phyloP scores from a whole-genome alignment of 2,329 filamentous ascomycete genomes.

The Fusarium clavum region DNA sequence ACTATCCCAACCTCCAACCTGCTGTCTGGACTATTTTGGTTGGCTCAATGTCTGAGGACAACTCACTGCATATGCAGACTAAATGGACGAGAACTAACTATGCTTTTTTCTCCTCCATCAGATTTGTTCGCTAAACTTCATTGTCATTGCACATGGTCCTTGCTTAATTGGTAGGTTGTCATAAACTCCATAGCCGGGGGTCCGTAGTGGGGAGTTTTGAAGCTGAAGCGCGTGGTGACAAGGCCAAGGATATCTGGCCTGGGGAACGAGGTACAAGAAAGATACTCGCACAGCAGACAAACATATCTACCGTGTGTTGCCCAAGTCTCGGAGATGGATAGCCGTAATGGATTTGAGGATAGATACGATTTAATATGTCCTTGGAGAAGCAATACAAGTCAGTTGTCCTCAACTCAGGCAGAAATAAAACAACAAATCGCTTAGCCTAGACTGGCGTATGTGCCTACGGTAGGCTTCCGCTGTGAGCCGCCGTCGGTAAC shows the following conservation, averaged over 20 bases:
- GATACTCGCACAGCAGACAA: slow-evolving; percentile 26
- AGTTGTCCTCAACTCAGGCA: slow-evolving; percentile 4
- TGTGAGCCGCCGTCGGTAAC: slow-evolving; percentile 11
- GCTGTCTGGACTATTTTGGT: background rate
- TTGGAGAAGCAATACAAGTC: slow-evolving; percentile 27
- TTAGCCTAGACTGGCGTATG: slow-evolving; percentile 11
- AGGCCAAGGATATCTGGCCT: slow-evolving; percentile 12
- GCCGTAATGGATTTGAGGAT: background rate
- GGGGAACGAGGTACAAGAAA: slow-evolving; percentile 29
- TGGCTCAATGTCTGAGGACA: slow-evolving; percentile 21
- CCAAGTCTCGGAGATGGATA: slow-evolving; percentile 21
- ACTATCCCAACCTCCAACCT: slow-evolving; percentile 19
- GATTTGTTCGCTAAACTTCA: slow-evolving; percentile 17
- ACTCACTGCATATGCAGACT: slow-evolving; percentile 27
- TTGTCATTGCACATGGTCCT: slow-evolving; percentile 37
- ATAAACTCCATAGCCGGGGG: slow-evolving; percentile 20
- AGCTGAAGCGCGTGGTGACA: slow-evolving; percentile 25
- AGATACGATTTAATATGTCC: slow-evolving; percentile 18
- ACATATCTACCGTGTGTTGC: background rate
- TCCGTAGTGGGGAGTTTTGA: slow-evolving; percentile 23
- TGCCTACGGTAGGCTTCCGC: slow-evolving; percentile 29
- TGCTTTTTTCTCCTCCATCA: slow-evolving; percentile 12
- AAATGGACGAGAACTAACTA: slow-evolving; percentile 4
- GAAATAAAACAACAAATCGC: slow-evolving; percentile 8
- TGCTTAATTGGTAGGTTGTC: slow-evolving; percentile 44